Evolutionary conservation across 805 yeast species (phyloP), one percentile per base, ranked within the genome.

Genomic region (Hyphopichia homilentoma): DNA sequence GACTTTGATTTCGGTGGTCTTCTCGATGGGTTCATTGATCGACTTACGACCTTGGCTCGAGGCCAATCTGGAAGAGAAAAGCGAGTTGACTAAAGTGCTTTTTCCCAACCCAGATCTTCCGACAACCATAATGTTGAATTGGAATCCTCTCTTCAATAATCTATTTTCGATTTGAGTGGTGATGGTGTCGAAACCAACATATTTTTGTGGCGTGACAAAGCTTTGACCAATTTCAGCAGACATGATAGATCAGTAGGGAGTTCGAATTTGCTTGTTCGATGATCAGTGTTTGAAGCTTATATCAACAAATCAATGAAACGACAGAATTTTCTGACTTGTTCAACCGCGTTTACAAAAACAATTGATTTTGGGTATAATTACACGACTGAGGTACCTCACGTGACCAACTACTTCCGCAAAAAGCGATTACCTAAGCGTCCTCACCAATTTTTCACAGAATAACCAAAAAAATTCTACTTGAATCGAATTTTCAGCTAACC

Each of bases 111-210:
- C 98, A 7, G 95, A 83, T 43, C 64, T 51, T 32, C 94, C 98
- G 29, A 90, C 97, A 30, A 85, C 82, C 93, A 93, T 88, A 30
- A 93, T 65, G 55, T 93, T 93, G 64, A 93, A 84, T 55, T 87
- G 90, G 64, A 93, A 93, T 3, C 98, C 98, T 48, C 89, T 75
- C 60, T 87, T 89, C 59, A 93, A 70, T 48, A 93, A 68, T 47
- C 96, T 78, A 59, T 82, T 87, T 61, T 93, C 97, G 53, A 93
- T 93, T 65, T 93, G 98, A 22, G 83, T 75, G 31, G 97, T 90
- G 62, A 93, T 90, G 41, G 97, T 82, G 63, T 93, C 97, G 57
- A 93, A 90, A 28, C 98, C 98, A 43, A 93, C 97, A 58, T 89
- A 89, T 35, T 79, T 75, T 29, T 70, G 63, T 16, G 96, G 96